Percentiles rank a stretch among this genome's conserved stretches.
phyloP scores from a whole-genome alignment of 306 rosid species.

The Trifolium repens region DNA sequence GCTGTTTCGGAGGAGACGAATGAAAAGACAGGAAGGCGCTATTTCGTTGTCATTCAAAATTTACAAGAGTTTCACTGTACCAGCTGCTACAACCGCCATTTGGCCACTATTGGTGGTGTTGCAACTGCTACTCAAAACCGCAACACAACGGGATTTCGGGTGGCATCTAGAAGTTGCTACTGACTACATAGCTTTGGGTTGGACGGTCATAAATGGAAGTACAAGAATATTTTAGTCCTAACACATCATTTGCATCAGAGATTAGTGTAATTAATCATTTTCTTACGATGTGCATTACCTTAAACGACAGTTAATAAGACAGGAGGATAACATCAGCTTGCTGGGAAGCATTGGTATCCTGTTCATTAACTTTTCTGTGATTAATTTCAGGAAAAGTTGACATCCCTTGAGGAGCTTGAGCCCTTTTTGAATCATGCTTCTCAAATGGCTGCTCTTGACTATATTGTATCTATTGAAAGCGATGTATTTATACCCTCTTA shows the following conservation, averaged over 20 bases:
- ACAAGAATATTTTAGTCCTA: neutral
- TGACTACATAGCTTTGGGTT: neutral
- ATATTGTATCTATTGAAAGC: slow-evolving; percentile 92
- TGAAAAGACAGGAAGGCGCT: too few relatives aligned
- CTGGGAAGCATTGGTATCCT: slow-evolving; percentile 32
- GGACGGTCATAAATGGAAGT: neutral
- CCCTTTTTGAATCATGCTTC: slow-evolving; percentile 80
- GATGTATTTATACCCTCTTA: slow-evolving; percentile 89
- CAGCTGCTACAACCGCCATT: too few relatives aligned
- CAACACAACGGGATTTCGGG: too few relatives aligned
- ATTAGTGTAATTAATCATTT: neutral
- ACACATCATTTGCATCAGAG: neutral
- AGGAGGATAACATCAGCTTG: neutral
- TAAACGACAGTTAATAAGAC: neutral
- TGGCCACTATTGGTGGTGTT: too few relatives aligned
- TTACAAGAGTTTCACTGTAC: too few relatives aligned
- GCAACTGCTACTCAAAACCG: too few relatives aligned
- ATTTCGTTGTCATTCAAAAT: too few relatives aligned
- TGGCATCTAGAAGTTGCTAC: neutral
- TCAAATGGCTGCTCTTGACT: slow-evolving; percentile 99
- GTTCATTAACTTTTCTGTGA: slow-evolving; percentile 40
- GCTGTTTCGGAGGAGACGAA: too few relatives aligned
- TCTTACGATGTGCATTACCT: neutral
- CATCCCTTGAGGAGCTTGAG: slow-evolving; percentile 79
- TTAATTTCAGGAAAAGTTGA: slow-evolving; percentile 75